Conservation (phyloP, 2,329 filamentous ascomycete species). For the Colletotrichum sp. region DNA sequence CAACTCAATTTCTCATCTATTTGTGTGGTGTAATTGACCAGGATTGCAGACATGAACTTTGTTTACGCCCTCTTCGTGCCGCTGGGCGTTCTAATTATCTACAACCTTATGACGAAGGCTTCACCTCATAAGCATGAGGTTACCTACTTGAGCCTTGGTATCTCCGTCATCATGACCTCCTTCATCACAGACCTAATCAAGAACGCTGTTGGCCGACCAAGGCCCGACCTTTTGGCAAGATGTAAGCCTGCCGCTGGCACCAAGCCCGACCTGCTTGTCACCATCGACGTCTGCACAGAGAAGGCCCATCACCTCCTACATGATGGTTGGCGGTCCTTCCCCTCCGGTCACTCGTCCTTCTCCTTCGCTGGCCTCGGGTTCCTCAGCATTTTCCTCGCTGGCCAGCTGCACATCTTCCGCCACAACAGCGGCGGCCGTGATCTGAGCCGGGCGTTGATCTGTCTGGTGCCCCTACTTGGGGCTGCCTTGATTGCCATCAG, state of each 20-base stretch:
- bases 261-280: conserved; percentile 58
- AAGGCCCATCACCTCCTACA: conserved; percentile 72
- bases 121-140: conserved; percentile 83
- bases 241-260: conserved; percentile 72
- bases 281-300: conserved; percentile 75
- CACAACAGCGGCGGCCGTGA: conserved; percentile 51
- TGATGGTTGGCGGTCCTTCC: conserved; percentile 86
- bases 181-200: conserved; percentile 93
- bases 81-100: conserved; percentile 67
- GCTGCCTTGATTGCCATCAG: conserved; percentile 73
- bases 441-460: conserved; percentile 61
- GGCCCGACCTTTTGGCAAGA: conserved; percentile 69
- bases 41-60: conserved; percentile 68
- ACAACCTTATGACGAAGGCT: conserved; percentile 67
- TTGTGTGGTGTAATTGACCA: neutral
- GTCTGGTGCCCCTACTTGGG: conserved; percentile 63
- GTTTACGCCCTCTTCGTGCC: conserved; percentile 80
- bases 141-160: conserved; percentile 79
- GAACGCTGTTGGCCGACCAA: conserved; percentile 80
- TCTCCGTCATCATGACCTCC: conserved; percentile 76
- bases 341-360: conserved; percentile 80
- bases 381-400: conserved; percentile 71
- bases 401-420: conserved; percentile 66
- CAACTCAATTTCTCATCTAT: neutral
- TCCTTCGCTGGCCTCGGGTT: conserved; percentile 82